Evolutionary conservation across 805 yeast genomes (phyloP), one percentile per base, ranked within the genome.

Genomic region (Nakazawaea sp.): DNA sequence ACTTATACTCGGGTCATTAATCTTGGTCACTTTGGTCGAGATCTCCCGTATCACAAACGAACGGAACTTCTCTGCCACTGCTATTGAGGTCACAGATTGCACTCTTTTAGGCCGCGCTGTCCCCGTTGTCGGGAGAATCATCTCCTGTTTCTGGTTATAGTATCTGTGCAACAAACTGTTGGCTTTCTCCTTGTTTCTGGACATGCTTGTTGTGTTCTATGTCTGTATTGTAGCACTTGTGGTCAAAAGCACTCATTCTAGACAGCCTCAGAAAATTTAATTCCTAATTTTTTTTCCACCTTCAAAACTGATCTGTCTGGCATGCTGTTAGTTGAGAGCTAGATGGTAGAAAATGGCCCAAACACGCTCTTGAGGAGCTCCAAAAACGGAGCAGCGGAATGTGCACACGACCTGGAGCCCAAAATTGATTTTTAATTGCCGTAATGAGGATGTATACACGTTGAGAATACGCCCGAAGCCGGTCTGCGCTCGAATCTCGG

Each of bases 111-210:
- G 95, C 27, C 95, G 64, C 29, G 69, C 62, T 17, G 66, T 67
- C 12, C 74, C 55, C 16, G 36, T n/a, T 37, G 37, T 17, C 39
- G 47, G 32, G 6, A 41, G 36, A 11, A 34, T 8, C 13, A 64
- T 61, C 45, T 64, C 71, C 5, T 76, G 78, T 50, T 75, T 74
- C 43, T 72, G 75, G 30, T 73, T 80, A 35, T 81, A 80, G 51
- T 68, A 78, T 33, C 87, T 63, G 46, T 73, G 75, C 38, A 85
- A 70, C 36, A 79, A 69, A 0, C 88, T 73, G 52, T 81, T 83
- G 4, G 90, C 80, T 50, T 79, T 82, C 48, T 86, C 94, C 25
- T 70, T 69, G 51, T 83, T 83, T 43, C 92, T 61, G 24, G 92
- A 81, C 95, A 85, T 84, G 25, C 18, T 33, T n/a, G 16, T 7